Conservation (phyloP, 345 rosid genomes). For the Eucalyptus tenuipes region DNA sequence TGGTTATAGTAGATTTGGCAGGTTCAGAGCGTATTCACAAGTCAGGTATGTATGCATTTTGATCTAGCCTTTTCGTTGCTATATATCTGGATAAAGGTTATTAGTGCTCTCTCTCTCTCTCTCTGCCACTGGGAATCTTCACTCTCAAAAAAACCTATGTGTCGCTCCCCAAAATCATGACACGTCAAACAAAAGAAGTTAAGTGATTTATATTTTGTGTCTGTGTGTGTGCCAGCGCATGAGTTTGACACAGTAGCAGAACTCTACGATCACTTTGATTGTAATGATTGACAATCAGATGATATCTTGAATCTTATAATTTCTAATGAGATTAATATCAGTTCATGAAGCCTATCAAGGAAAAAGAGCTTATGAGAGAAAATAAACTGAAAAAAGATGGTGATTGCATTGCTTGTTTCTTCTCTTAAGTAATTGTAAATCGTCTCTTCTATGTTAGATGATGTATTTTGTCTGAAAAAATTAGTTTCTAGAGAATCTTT, state of each 20-base stretch:
- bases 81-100: neutral
- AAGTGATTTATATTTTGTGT: neutral
- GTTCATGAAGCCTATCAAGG: neutral
- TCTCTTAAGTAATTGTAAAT: neutral
- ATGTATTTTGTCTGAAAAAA: neutral
- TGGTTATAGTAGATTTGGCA: conserved; percentile 91
- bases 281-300: neutral
- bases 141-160: neutral
- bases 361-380: neutral
- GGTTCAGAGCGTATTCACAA: conserved; percentile 98
- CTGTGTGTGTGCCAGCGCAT: neutral
- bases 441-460: neutral
- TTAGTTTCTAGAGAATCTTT: neutral
- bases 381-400: neutral
- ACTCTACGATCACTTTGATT: neutral
- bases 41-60: conserved; percentile 44
- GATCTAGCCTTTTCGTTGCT: neutral
- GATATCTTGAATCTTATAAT: neutral
- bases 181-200: neutral
- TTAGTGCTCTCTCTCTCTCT: neutral
- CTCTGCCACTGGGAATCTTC: neutral
- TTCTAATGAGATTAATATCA: neutral
- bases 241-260: neutral
- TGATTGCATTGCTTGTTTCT: neutral
- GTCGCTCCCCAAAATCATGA: neutral